These are phyloP conservation scores for Nemania sp. DNA, from an alignment of 2,329 filamentous ascomycete species.

Conservation along the genomic window DNA sequence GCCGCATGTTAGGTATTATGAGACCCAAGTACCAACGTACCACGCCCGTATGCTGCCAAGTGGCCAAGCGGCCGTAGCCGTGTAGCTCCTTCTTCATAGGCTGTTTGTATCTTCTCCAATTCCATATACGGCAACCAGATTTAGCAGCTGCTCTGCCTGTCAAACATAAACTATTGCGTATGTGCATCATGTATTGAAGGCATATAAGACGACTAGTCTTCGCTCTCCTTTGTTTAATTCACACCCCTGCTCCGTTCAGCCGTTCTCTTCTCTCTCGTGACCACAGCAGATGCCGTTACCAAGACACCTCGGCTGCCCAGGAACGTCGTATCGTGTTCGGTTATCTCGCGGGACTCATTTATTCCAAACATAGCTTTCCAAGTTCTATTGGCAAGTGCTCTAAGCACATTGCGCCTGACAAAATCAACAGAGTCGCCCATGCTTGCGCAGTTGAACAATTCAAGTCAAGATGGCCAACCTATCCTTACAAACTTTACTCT, in stretches of 20 bases:
- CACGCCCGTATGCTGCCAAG: slow-evolving; percentile 3
- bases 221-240: slow-evolving; percentile 17
- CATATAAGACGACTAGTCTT: slow-evolving; percentile 18
- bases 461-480: slow-evolving; percentile 21
- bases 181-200: slow-evolving; percentile 21
- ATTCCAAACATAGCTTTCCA: neutral
- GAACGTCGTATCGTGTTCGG: neutral
- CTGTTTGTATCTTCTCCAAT: slow-evolving; percentile 11
- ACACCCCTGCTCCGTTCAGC: neutral
- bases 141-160: slow-evolving; percentile 11
- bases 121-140: slow-evolving; percentile 8
- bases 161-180: slow-evolving; percentile 13
- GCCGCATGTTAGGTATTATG: too few relatives aligned
- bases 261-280: neutral
- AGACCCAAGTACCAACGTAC: slow-evolving; percentile 7
- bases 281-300: neutral
- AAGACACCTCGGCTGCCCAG: neutral
- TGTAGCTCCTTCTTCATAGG: slow-evolving; percentile 13
- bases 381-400: neutral
- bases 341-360: neutral
- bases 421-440: neutral
- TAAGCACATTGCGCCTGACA: neutral
- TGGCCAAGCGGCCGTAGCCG: neutral
- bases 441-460: neutral
- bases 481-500: slow-evolving; percentile 20